Evolutionary conservation across 1,284 basidiomycete genomes (phyloP).

Genomic region (Fomitiporia mediterranea): DNA sequence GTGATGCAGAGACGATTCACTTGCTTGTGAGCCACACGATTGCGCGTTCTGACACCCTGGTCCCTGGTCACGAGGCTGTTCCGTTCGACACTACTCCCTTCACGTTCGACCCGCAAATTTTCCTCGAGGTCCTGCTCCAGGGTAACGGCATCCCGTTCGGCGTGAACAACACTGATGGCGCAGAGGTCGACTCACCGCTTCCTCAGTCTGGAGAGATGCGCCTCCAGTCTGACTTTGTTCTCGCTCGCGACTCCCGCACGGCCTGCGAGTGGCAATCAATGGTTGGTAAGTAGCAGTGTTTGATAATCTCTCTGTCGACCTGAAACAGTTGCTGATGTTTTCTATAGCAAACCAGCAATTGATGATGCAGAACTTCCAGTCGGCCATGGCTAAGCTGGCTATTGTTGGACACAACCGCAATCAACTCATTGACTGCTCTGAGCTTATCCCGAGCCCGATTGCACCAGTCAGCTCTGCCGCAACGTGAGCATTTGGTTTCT

Average conservation of each 20-base stretch:
- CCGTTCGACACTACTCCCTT: slow-evolving; percentile 8
- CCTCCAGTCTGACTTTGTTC: slow-evolving; percentile 27
- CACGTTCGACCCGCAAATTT: slow-evolving; percentile 21
- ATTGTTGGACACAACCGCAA: slow-evolving; percentile 27
- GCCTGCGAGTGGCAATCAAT: slow-evolving; percentile 21
- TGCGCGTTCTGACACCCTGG: slow-evolving; percentile 24
- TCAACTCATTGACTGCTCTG: slow-evolving; percentile 20
- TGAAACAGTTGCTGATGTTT: slow-evolving; percentile 24
- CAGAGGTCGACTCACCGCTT: slow-evolving; percentile 26
- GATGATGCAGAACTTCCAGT: slow-evolving; percentile 27
- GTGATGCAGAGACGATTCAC: slow-evolving; percentile 29
- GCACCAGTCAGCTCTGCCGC: slow-evolving; percentile 7
- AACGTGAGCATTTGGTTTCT: slow-evolving; percentile 12
- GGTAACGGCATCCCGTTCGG: slow-evolving; percentile 21
- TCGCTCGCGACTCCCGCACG: slow-evolving; percentile 26
- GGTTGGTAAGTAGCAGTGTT: slow-evolving; percentile 13
- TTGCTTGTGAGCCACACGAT: slow-evolving; percentile 19
- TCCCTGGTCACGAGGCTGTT: slow-evolving; percentile 24
- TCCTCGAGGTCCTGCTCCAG: slow-evolving; percentile 21
- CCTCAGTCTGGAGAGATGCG: slow-evolving; percentile 26
- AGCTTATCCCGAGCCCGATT: slow-evolving; percentile 13
- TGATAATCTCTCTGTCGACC: slow-evolving; percentile 16
- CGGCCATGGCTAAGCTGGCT: slow-evolving; percentile 14
- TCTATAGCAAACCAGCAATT: slow-evolving; percentile 27
- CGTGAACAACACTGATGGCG: slow-evolving; percentile 15